phyloP scores from a whole-genome alignment of 495 filamentous ascomycete species.

The Tuber umbilicatum region DNA sequence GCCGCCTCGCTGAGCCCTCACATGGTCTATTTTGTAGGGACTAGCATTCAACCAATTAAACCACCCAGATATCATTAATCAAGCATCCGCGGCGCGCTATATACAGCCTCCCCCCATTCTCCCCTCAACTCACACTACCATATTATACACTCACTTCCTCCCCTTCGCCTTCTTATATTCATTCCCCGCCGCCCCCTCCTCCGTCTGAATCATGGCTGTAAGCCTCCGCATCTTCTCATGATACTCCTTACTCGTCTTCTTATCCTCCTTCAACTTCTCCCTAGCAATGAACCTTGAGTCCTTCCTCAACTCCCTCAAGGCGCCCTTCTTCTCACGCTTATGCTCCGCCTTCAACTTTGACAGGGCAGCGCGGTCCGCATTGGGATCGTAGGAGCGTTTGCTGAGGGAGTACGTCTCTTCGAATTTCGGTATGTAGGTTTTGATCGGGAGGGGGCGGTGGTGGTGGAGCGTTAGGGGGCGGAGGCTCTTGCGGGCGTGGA shows the following conservation, averaged over 20 bases:
- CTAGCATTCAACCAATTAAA: neutral
- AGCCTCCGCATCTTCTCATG: constrained; percentile 89
- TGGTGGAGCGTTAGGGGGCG: constrained; percentile 80
- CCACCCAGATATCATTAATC: neutral
- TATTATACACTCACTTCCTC: constrained; percentile 45
- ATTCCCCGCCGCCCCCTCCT: constrained; percentile 81
- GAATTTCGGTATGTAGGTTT: constrained; percentile 85
- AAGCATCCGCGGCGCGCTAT: neutral
- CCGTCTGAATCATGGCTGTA: constrained; percentile 87
- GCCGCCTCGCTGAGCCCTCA: too few species aligned
- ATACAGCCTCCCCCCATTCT: neutral
- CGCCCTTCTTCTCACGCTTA: constrained; percentile 92
- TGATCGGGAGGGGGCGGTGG: constrained; percentile 82
- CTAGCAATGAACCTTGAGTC: constrained; percentile 85
- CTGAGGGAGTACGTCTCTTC: constrained; percentile 90
- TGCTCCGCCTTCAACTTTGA: constrained; percentile 77
- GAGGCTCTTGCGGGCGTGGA: constrained; percentile 55
- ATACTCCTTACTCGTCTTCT: constrained; percentile 79
- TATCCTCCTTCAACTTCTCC: constrained; percentile 84
- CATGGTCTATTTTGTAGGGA: neutral
- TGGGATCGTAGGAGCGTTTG: constrained; percentile 83
- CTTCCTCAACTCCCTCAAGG: constrained; percentile 87
- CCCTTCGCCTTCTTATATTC: constrained; percentile 81
- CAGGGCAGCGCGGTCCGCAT: constrained; percentile 74
- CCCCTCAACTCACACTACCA: neutral